Conservation (phyloP, 352 stramenopile genomes). For the Phytophthora quininea region DNA sequence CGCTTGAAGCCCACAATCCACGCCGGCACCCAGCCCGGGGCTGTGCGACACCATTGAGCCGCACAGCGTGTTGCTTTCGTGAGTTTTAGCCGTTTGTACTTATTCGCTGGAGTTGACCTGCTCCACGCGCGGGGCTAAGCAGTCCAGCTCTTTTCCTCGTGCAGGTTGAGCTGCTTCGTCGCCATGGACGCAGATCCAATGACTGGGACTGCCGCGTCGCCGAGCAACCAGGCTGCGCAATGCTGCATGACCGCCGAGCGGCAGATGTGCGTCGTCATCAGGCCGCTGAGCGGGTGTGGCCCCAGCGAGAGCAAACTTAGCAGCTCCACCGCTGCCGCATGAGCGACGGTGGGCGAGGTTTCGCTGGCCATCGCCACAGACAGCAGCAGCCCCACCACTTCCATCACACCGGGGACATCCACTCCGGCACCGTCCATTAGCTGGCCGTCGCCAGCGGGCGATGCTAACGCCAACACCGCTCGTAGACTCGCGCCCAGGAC, state of each 20-base stretch:
- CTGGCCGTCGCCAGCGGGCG: constrained; percentile 10
- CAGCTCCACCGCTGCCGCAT: constrained; percentile 15
- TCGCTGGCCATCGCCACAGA: constrained; percentile 21
- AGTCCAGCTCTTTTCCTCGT: neutral
- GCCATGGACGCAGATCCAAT: neutral
- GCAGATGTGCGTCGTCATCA: constrained; percentile 31
- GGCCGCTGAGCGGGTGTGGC: constrained; percentile 15
- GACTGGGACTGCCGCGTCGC: neutral
- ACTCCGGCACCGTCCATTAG: constrained; percentile 6
- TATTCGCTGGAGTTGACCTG: too few species aligned
- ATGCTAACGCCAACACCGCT: constrained; percentile 17
- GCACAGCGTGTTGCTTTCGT: too few species aligned
- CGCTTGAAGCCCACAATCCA: too few species aligned
- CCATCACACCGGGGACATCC: constrained; percentile 23
- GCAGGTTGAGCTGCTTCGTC: neutral
- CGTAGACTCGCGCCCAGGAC: constrained; percentile 31
- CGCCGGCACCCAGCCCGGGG: too few species aligned
- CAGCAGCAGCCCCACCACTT: constrained; percentile 32
- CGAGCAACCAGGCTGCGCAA: constrained; percentile 21
- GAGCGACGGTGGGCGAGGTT: constrained; percentile 13
- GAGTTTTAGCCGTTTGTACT: too few species aligned
- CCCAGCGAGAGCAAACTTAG: constrained; percentile 21
- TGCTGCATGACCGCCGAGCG: constrained; percentile 20
- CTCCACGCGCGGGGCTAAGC: too few species aligned
- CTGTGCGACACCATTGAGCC: too few species aligned